Evolutionary conservation across 139 green algal species (phyloP).

Genomic region (Volvox reticuliferus): DNA sequence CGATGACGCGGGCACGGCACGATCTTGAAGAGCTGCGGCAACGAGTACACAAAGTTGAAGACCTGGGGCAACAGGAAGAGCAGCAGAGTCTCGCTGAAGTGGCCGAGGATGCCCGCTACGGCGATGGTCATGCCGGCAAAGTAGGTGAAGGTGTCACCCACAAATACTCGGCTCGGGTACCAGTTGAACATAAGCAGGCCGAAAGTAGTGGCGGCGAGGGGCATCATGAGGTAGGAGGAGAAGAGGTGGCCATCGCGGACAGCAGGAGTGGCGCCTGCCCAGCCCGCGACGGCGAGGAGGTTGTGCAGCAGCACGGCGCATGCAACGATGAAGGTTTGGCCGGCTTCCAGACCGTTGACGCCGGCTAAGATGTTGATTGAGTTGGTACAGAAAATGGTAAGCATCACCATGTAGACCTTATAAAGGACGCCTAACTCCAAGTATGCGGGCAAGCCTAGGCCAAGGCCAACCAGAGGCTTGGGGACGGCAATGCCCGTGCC

Average conservation of each 20-base stretch:
- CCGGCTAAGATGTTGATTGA: conserved; percentile 99
- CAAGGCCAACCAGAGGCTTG: conserved; percentile 74
- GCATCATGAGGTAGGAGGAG: conserved; percentile 91
- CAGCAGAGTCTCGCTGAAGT: conserved; percentile 97
- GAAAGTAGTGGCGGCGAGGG: conserved; percentile 86
- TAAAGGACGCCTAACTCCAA: conserved; percentile 93
- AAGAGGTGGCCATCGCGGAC: conserved; percentile 95
- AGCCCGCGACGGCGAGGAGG: conserved; percentile 61
- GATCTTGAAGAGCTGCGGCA: conserved; percentile 96
- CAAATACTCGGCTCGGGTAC: conserved; percentile 92
- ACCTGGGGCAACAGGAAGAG: conserved; percentile 96
- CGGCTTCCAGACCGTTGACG: conserved; percentile 95
- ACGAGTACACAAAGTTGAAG: conserved; percentile 98
- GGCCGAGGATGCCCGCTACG: conserved; percentile 96
- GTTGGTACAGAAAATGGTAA: conserved; percentile 98
- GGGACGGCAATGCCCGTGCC: conserved; percentile 82
- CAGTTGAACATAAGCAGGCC: conserved; percentile 94
- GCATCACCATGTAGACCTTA: conserved; percentile 94
- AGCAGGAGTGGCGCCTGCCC: conserved; percentile 35
- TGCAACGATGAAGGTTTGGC: conserved; percentile 94
- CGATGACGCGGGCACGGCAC: conserved; percentile 96
- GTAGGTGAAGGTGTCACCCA: conserved; percentile 99
- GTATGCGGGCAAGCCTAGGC: conserved; percentile 63
- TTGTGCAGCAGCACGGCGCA: conserved; percentile 91
- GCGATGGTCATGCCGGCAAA: conserved; percentile 99